Base-by-base conservation (phyloP, 2,329 filamentous ascomycete genomes). In the Nemania abortiva region DNA sequence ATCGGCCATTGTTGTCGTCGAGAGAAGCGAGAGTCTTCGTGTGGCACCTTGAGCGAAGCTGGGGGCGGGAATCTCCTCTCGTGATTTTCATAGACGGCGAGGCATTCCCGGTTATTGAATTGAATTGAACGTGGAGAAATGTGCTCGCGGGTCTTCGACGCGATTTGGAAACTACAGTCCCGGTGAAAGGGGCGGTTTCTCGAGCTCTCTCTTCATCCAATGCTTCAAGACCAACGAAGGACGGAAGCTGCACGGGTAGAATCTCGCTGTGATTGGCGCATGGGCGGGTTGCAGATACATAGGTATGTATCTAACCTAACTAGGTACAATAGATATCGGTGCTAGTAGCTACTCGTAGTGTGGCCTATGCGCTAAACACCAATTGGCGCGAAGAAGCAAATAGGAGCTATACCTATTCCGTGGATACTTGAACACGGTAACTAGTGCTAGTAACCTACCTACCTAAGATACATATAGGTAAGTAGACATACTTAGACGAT, bases 1-100 rank as follows among this genome's bases (percentile, higher is more conserved):
- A 39, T 70, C 68, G 62, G 70, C 60, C 70, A 72, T 72, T 42
- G 52, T 61, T 64, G 22, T 54, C 34, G 39, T 61, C n/a, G n/a
- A 42, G 15, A 5, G 39, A 53, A 15, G 22, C 22, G 42, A 24
- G 31, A 10, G 52, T 31, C 45, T 24, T 31, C 15, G 42, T 5
- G 52, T 54, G 18, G 57, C 57, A 15, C 34, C 34, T 37, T 37
- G 11, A 24, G 22, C 24, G 57, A 39, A 49, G 24, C 29, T 29
- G 2, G 34, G 34, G 42, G 24, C 27, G 58, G 53, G 15, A 29
- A 37, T 49, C 58, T 62, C 49, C 58, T 66, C 20, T 63, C 20
- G 53, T 47, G 49, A 29, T 18, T 45, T 42, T 50, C 27, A 63
- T 13, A 50, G n/a, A 42, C 9, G 6, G 20, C 7, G 10, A 27